Conservation (phyloP, 139 green algal genomes). For the Coelastrella sp. region DNA sequence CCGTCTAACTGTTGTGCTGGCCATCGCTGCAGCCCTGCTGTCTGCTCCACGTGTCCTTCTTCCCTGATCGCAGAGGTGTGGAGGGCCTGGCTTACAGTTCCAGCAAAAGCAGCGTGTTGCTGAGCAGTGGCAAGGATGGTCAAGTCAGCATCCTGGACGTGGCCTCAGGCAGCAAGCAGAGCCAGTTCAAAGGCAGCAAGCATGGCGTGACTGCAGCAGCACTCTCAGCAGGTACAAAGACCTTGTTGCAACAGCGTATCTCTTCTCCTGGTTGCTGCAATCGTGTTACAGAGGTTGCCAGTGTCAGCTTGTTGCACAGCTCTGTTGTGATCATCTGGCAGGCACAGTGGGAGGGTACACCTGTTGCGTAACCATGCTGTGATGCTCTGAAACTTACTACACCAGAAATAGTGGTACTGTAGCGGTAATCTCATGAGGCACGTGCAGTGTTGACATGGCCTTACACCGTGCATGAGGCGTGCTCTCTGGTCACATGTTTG, state of each 20-base stretch:
- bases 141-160: constrained; percentile 40
- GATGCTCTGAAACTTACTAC: no score
- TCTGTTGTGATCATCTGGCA: no score
- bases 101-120: constrained; percentile 21
- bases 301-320: not conserved
- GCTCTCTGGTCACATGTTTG: not conserved
- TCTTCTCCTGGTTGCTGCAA: no score
- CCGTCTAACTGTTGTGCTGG: not conserved
- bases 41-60: no score
- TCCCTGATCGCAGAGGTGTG: constrained; percentile 52
- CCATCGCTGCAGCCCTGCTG: no score
- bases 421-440: not conserved
- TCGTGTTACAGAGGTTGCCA: not conserved
- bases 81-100: constrained; percentile 39
- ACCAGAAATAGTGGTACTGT: no score
- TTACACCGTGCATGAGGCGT: not conserved
- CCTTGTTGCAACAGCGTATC: no score
- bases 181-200: constrained; percentile 65
- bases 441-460: not conserved
- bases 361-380: no score
- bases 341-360: no score
- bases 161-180: constrained; percentile 11
- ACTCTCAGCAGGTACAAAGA: constrained; percentile 19
- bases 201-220: constrained; percentile 57
- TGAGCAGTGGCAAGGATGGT: constrained; percentile 32